Conservation (phyloP, 768 basidiomycete species). For the Suillus subluteus region DNA sequence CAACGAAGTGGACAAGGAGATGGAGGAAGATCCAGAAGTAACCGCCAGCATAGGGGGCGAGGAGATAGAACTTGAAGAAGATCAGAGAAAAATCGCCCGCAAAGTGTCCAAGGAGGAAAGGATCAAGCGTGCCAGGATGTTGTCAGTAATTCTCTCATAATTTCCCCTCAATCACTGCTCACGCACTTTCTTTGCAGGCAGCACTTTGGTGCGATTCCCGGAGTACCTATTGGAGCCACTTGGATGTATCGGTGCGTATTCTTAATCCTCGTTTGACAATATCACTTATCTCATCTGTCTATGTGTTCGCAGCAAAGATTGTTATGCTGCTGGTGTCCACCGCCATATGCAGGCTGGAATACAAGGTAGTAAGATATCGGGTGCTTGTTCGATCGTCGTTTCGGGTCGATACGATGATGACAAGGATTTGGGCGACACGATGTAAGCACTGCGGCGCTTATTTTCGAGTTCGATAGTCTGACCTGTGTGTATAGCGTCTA, state of each 20-base stretch:
- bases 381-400: conserved; percentile 24
- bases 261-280: neutral
- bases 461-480: neutral
- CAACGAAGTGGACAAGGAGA: neutral
- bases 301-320: conserved; percentile 9
- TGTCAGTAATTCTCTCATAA: conserved; percentile 6
- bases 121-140: neutral
- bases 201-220: conserved; percentile 29
- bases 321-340: conserved; percentile 24
- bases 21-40: neutral
- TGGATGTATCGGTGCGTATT: conserved; percentile 24
- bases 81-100: neutral
- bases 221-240: conserved; percentile 21
- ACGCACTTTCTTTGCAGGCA: conserved; percentile 16
- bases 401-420: conserved; percentile 27
- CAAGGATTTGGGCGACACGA: conserved; percentile 27
- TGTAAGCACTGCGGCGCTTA: conserved; percentile 21
- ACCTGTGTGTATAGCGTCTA: conserved; percentile 27
- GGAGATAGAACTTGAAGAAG: neutral
- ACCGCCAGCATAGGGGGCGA: neutral
- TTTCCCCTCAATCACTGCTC: neutral
- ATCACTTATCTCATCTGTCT: neutral
- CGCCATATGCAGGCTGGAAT: conserved; percentile 22
- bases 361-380: conserved; percentile 16
- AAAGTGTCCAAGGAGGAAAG: neutral